Evolutionary conservation across 345 rosid genomes (phyloP).

Genomic region (Reutealis trisperma): DNA sequence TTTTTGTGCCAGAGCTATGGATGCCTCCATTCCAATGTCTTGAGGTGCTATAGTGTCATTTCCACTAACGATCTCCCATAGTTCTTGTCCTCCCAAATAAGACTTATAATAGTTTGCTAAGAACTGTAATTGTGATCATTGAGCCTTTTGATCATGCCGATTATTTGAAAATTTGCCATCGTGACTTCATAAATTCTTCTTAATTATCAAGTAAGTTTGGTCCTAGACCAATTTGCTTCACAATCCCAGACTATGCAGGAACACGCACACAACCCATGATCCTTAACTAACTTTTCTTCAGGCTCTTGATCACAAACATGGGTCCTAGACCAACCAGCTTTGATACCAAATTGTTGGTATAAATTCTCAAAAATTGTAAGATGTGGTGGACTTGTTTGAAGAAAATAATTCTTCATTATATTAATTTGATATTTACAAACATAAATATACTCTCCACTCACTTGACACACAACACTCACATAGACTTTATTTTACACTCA

Average conservation of each 20-base stretch:
- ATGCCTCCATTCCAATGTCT: not conserved
- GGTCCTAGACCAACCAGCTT: too few species aligned
- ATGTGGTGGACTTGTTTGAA: too few species aligned
- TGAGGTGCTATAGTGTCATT: not conserved
- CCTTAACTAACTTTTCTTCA: too few species aligned
- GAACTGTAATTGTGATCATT: not conserved
- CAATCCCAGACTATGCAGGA: not conserved
- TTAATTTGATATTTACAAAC: too few species aligned
- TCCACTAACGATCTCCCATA: not conserved
- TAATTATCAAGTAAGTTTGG: not conserved
- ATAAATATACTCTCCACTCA: too few species aligned
- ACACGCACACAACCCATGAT: too few species aligned
- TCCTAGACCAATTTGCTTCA: not conserved
- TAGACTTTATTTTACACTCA: too few species aligned
- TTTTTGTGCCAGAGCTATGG: not conserved
- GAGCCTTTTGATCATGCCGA: not conserved
- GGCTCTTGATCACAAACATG: too few species aligned
- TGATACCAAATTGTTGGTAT: too few species aligned
- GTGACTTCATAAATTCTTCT: not conserved
- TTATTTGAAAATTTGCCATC: not conserved
- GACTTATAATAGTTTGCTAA: not conserved
- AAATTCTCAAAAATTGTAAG: too few species aligned
- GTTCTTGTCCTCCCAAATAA: not conserved
- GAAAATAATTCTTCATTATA: too few species aligned
- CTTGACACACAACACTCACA: too few species aligned